Evolutionary conservation across 148 eudicot species (phyloP), one percentile per base, ranked within the genome.

Genomic region (Camellia japonica): DNA sequence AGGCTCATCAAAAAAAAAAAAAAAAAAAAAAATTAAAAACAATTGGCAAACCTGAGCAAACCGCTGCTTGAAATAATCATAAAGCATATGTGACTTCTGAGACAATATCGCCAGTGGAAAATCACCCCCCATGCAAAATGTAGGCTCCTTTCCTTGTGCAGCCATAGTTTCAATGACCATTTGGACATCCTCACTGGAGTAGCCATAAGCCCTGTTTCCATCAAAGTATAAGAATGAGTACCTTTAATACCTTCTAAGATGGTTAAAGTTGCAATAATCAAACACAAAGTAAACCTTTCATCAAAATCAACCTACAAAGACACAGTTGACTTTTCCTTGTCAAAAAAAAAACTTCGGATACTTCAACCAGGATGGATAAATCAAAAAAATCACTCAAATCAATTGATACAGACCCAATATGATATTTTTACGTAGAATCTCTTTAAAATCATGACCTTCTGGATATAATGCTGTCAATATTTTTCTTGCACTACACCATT

Each of bases 151-250:
- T 64, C 98, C 99, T 87, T 96, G 98, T 61, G 98, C 23, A 83
- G 99, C 97, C 99, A 96, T 96, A 72, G 89, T 85, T 87, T 96
- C 99, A 77, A 96, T 96, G 71, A 96, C 98, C 99, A 96, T 96
- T 88, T 96, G 99, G 80, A 96, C 99, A 86, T 96, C 99, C 83
- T 96, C 99, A 88, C 98, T 96, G n/a, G 99, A 96, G 91, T 93
- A 96, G 62, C 99, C 99, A 84, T 82, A 92, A 71, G 99, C 99
- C 94, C 99, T 96, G 87, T 72, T 80, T 70, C 62, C 20, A 83
- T 58, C 23, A 76, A 81, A 81, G 51, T 23, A 63, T 13, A 82
- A 78, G 46, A 63, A 75, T 52, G 66, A 76, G 55, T 62, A 54
- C 72, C 68, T 47, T 30, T 30, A 30, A 30, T 1, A 49, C 52